Percentiles rank a stretch among this genome's conserved stretches.
Conservation (phyloP, 176 grass and related monocot genomes). For the Carex cristatella region DNA sequence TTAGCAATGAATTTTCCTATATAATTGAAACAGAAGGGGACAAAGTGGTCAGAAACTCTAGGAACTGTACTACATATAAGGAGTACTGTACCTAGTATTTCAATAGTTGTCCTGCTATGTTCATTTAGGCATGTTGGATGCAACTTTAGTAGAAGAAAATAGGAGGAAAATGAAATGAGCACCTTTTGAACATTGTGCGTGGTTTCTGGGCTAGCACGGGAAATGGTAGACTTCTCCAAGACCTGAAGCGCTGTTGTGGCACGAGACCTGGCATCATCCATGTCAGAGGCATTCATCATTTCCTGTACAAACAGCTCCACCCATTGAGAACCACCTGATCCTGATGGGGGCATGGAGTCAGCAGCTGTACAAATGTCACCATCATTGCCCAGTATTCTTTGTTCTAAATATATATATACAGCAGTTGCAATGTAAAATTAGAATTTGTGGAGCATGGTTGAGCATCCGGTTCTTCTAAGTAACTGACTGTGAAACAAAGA, state of each 20-base stretch:
- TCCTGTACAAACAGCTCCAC: slow-evolving; percentile 38
- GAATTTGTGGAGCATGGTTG: neutral
- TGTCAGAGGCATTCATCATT: slow-evolving; percentile 27
- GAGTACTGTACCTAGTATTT: neutral
- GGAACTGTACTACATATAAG: neutral
- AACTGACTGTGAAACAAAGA: neutral
- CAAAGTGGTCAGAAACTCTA: neutral
- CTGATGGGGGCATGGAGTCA: neutral
- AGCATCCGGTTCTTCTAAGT: neutral
- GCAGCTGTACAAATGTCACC: neutral
- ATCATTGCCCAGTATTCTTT: neutral
- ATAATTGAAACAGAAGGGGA: neutral
- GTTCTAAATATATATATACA: neutral
- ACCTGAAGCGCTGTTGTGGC: slow-evolving; percentile 30
- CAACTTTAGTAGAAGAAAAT: neutral
- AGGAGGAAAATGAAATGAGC: neutral
- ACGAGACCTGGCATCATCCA: slow-evolving; percentile 29
- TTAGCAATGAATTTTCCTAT: slow-evolving; percentile 52
- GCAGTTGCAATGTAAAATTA: neutral
- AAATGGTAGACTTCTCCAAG: slow-evolving; percentile 29
- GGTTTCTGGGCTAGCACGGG: slow-evolving; percentile 4
- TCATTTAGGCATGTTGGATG: neutral
- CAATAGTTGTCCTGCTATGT: neutral
- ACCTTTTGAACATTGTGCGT: slow-evolving; percentile 28
- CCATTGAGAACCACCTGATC: slow-evolving; percentile 26